Percentiles rank a stretch among this genome's conserved stretches.
These are phyloP conservation scores for Ilyonectria sp. DNA, from an alignment of 2,329 filamentous ascomycete species.

Conservation along the genomic window DNA sequence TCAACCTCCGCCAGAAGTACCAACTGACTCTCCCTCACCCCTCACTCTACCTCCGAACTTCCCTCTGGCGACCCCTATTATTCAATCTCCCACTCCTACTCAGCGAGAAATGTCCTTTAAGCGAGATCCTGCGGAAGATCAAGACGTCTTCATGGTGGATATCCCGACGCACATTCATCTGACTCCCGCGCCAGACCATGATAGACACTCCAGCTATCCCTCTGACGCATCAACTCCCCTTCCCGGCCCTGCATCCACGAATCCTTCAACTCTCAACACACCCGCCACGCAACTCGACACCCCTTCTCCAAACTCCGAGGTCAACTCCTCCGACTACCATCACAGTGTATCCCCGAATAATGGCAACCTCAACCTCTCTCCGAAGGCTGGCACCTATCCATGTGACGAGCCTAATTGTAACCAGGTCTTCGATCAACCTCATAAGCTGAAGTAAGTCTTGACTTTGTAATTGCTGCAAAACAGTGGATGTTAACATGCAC, in stretches of 20 bases:
- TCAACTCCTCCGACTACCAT: conserved; percentile 53
- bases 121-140: conserved; percentile 38
- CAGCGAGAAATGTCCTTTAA: conserved; percentile 38
- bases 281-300: conserved; percentile 63
- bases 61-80: conserved; percentile 42
- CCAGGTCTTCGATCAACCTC: conserved; percentile 68
- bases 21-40: conserved; percentile 47
- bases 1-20: conserved; percentile 31
- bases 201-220: conserved; percentile 52
- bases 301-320: conserved; percentile 57
- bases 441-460: conserved; percentile 70
- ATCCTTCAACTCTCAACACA: conserved; percentile 60
- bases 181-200: conserved; percentile 43
- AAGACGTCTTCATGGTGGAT: conserved; percentile 45
- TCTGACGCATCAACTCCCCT: conserved; percentile 62
- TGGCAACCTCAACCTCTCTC: conserved; percentile 44
- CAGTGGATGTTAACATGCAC: conserved; percentile 7
- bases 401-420: conserved; percentile 57
- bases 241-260: conserved; percentile 57
- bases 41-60: conserved; percentile 42
- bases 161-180: conserved; percentile 45
- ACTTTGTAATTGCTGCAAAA: neutral
- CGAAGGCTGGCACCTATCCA: conserved; percentile 49
- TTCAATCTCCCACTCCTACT: conserved; percentile 48
- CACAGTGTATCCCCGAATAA: conserved; percentile 56